A percentile compares a stretch with the other conserved stretches of the same genome.
Conservation (phyloP, 495 filamentous ascomycete species). For the Neurospora tetrasperma region DNA sequence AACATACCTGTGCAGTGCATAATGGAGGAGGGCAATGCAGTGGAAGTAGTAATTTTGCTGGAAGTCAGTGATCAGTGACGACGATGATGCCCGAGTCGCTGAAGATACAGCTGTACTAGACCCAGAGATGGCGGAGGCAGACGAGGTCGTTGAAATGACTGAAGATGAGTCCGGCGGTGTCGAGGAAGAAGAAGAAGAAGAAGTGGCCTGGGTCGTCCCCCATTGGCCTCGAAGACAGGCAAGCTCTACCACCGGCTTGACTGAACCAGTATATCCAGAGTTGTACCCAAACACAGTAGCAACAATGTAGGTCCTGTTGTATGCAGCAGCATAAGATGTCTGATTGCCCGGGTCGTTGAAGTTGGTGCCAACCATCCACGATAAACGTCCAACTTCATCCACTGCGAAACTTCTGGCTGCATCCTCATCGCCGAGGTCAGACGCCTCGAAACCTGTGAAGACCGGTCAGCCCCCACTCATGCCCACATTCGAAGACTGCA, state of each 20-base stretch:
- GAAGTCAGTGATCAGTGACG: not conserved
- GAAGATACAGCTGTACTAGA: not conserved
- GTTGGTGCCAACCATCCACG: not conserved
- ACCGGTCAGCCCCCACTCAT: fast-evolving
- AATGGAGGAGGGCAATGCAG: not conserved
- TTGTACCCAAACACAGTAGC: not conserved
- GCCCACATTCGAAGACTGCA: not conserved
- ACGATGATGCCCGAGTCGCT: not conserved
- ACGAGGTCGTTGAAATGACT: not conserved
- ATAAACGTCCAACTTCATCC: not conserved
- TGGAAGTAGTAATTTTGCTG: not conserved
- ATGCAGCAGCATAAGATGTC: not conserved
- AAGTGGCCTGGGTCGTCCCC: not conserved
- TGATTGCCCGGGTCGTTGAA: not conserved
- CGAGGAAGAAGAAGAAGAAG: not conserved
- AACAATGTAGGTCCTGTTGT: not conserved
- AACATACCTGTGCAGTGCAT: not conserved
- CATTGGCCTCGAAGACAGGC: not conserved
- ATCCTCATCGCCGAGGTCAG: not conserved
- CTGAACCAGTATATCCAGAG: not conserved
- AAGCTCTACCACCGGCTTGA: not conserved
- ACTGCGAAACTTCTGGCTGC: not conserved
- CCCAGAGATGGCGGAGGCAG: not conserved
- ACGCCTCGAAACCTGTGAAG: not conserved
- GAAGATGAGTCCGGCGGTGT: not conserved